phyloP scores from a whole-genome alignment of 1,139 yeast species.

The Spathaspora sp. region DNA sequence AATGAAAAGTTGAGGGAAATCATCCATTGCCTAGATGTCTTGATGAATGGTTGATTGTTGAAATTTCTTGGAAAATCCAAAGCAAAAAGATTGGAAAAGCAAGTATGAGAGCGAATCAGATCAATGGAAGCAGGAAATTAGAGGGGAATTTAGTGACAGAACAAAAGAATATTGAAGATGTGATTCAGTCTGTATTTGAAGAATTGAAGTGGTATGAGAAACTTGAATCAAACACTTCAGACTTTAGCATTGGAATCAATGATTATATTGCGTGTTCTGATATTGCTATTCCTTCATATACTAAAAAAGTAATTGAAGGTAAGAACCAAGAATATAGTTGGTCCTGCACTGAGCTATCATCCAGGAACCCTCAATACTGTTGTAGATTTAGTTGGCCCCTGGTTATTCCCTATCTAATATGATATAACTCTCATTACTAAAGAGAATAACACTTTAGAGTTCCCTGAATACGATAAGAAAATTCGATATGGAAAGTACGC shows the following conservation, averaged over 20 bases:
- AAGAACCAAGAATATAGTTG: constrained; percentile 16
- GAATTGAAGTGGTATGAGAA: constrained; percentile 32
- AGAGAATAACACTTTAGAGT: constrained; percentile 9
- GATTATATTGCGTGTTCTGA: constrained; percentile 21
- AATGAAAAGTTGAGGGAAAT: too few species aligned
- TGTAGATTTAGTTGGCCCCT: constrained; percentile 35
- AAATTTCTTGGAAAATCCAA: constrained; percentile 24
- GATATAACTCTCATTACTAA: constrained; percentile 26
- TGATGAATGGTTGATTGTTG: constrained; percentile 27
- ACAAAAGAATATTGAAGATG: constrained; percentile 16
- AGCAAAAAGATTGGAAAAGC: constrained; percentile 32
- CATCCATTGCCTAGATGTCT: constrained; percentile 20
- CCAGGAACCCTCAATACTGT: constrained; percentile 36
- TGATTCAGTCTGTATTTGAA: constrained; percentile 23
- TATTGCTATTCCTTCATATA: constrained; percentile 10
- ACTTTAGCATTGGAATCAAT: constrained; percentile 17
- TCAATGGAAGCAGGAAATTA: constrained; percentile 34
- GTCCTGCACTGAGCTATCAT: constrained; percentile 29
- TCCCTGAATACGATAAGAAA: constrained; percentile 14
- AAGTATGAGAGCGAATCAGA: constrained; percentile 25
- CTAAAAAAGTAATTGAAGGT: constrained; percentile 13
- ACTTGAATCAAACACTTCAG: constrained; percentile 12
- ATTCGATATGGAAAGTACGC: constrained; percentile 16
- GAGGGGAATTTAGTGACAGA: constrained; percentile 15
- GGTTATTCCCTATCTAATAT: constrained; percentile 30